Evolutionary conservation across 2,329 filamentous ascomycete genomes (phyloP), one percentile per base, ranked within the genome.

Genomic region (Clonostachys sp.): DNA sequence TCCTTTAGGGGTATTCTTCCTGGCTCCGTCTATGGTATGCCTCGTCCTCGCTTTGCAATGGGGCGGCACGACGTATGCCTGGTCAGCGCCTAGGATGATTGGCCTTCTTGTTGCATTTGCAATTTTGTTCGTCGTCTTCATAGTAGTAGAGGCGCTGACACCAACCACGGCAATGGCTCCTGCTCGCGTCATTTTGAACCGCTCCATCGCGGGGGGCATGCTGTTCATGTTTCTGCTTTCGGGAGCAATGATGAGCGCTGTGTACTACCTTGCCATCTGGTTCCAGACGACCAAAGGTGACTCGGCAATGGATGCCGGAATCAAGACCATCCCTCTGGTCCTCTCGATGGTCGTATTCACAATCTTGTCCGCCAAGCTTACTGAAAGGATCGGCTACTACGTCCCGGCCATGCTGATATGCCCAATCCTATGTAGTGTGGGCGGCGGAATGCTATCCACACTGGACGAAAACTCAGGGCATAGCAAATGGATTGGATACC

Each of bases 101-200:
- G 64, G 64, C 1, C 68, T 55, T n/a, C 61, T 77, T 47, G 66
- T 77, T 36, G 63, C 64, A 1, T 69, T 65, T 16, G 53, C 45
- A 2, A 53, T 72, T 14, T 58, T 73, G 2, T 51, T 75, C 16
- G 41, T 69, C 44, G 55, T 51, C 4, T 78, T 75, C 54, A 46
- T 68, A 13, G 48, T 52, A 5, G 52, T 64, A 2, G 62, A 72
- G 53, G 46, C 56, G 34, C 52, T 58, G 16, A 54, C 57, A 49
- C 61, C 61, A 3, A 49, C 60, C 4, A 64, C 57, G 1, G 68
- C 67, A 2, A 72, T 63, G 3, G 54, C 70, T 4, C 62, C 69
- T 51, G 83, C 87, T 16, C 91, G 76, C n/a, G 91, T 81, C 9
- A 94, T 81, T 38, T 78, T 78, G 50, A 86, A 84, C 48, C 89